Evolutionary conservation across 345 rosid species (phyloP).

Genomic region (Eucalyptus tenuipes): DNA sequence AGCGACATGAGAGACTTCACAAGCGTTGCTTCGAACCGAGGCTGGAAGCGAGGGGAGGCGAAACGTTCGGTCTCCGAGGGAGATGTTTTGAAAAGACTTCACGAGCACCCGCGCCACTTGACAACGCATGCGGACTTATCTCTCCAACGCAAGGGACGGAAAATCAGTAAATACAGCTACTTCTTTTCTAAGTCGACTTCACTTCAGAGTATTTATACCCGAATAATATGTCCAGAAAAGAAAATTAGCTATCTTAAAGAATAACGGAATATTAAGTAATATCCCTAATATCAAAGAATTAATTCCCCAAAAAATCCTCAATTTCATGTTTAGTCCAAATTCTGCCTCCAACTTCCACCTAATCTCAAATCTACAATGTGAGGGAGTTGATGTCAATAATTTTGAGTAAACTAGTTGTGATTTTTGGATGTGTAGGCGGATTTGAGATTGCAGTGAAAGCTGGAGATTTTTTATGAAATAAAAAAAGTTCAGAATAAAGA

Average conservation of each 20-base stretch:
- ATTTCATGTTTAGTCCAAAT: no score
- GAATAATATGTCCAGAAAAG: neutral
- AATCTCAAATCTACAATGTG: neutral
- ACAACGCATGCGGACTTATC: neutral
- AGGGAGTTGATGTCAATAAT: no score
- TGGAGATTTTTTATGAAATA: accelerated
- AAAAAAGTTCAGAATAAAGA: accelerated
- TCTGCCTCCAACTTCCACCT: accelerated
- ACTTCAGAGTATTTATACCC: neutral
- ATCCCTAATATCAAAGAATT: neutral
- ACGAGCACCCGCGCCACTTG: neutral
- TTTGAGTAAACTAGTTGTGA: neutral
- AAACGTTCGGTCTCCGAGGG: neutral
- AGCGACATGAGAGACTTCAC: neutral
- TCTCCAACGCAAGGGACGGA: accelerated
- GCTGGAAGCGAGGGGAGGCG: neutral
- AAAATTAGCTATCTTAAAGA: neutral
- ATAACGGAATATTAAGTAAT: no score
- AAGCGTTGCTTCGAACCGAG: neutral
- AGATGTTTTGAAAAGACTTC: neutral
- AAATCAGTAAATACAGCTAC: no score
- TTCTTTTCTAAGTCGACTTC: no score
- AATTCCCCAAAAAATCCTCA: neutral
- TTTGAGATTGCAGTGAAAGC: accelerated
- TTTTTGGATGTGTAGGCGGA: neutral